phyloP scores from a whole-genome alignment of 768 basidiomycete species.

The Lentinula raphanica region DNA sequence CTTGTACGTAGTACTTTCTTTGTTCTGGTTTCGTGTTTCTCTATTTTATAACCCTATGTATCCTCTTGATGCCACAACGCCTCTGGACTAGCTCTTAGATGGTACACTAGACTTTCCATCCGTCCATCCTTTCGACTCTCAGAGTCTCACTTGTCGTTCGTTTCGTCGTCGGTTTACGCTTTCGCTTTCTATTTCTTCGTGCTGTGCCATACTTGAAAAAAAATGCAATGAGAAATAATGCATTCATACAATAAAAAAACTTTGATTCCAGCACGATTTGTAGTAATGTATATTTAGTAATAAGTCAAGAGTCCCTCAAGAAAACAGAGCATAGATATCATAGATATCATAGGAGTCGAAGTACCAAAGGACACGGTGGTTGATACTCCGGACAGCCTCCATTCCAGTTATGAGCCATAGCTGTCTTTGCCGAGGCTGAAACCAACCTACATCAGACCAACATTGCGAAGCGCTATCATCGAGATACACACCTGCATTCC shows the following conservation, averaged over 20 bases:
- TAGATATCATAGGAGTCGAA: not conserved
- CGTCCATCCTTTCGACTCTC: not conserved
- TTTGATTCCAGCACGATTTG: too few species aligned
- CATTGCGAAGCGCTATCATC: not conserved
- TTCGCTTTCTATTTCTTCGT: too few species aligned
- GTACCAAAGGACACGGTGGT: slow-evolving; percentile 7
- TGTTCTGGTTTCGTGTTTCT: not conserved
- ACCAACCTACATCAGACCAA: not conserved
- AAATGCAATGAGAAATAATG: too few species aligned
- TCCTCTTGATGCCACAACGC: not conserved
- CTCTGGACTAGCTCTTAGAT: not conserved
- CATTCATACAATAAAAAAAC: too few species aligned
- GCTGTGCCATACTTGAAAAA: too few species aligned
- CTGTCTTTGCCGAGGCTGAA: slow-evolving; percentile 13
- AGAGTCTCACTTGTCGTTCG: not conserved
- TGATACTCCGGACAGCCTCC: slow-evolving; percentile 14
- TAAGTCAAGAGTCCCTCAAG: too few species aligned
- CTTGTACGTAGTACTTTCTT: not conserved
- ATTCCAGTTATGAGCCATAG: slow-evolving; percentile 13
- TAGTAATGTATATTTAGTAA: not conserved
- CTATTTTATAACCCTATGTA: not conserved
- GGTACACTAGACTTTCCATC: not conserved
- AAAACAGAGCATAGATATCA: too few species aligned
- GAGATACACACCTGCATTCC: slow-evolving; percentile 16
- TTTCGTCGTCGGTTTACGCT: too few species aligned